Evolutionary conservation across 805 yeast species (phyloP), one percentile per base, ranked within the genome.

Genomic region (Clavispora vitiphila): DNA sequence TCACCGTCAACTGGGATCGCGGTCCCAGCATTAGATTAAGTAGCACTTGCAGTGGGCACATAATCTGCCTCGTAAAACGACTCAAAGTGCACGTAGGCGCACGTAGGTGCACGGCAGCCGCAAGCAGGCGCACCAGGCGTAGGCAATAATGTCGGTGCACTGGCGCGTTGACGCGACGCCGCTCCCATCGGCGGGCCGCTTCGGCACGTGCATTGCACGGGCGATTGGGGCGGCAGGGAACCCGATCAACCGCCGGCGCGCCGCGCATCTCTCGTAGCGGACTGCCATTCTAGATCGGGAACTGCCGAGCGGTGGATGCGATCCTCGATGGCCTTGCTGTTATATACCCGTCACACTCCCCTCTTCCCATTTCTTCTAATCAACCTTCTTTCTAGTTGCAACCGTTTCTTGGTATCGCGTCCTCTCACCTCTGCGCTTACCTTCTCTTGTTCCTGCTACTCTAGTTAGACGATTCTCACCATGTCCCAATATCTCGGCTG

Each of bases 401-500:
- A 29, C 32, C 32, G 32, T 29, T 29, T 10, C 20, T 4, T 29
- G 32, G 20, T 29, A 29, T 15, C 19, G 32, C 32, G 32, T 29
- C 32, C 32, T 29, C 32, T 29, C 32, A 29, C 32, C 32, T 29
- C 32, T 26, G 20, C 32, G 32, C 32, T 4, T 29, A 29, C 20
- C 32, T 16, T 11, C 31, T 14, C 18, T n/a, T n/a, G 14, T 18
- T 27, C 7, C 19, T 27, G 9, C 31, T 9, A n/a, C 31, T 14
- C 21, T 30, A 16, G 21, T 18, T 12, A 30, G 20, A 16, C 21
- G 34, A 30, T 30, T 30, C 31, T n/a, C 21, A 30, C 9, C 24
- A 32, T 32, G 35, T 32, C 35, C 26, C 30, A 12, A 26, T 34
- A 34, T 21, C 21, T 39, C 32, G 96, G 95, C 29, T 89, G 96